Evolutionary conservation across 495 filamentous ascomycete species (phyloP).

Genomic region (Thozetella sp.): DNA sequence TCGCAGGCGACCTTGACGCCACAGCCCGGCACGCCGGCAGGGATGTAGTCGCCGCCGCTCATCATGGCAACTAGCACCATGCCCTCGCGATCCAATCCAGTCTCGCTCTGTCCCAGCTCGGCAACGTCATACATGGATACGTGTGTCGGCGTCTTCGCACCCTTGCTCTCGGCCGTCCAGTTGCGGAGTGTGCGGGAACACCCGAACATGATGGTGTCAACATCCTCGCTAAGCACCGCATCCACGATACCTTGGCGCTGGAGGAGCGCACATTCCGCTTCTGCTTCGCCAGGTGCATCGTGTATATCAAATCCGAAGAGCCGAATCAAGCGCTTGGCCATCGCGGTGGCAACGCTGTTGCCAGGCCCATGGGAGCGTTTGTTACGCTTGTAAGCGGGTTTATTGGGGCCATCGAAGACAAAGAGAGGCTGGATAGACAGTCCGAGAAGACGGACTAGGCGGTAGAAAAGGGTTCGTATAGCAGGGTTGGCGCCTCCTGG

Average conservation of each 20-base stretch:
- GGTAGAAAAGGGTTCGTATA: slow-evolving; percentile 89
- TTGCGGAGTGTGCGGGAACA: slow-evolving; percentile 76
- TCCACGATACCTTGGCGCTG: slow-evolving; percentile 87
- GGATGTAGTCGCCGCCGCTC: slow-evolving; percentile 94
- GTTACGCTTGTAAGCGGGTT: slow-evolving; percentile 89
- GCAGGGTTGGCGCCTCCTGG: slow-evolving; percentile 86
- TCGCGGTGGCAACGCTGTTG: slow-evolving; percentile 52
- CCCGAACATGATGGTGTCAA: slow-evolving; percentile 98
- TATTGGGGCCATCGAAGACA: slow-evolving; percentile 91
- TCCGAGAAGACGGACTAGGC: slow-evolving; percentile 79
- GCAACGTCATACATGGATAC: slow-evolving; percentile 73
- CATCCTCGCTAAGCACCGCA: slow-evolving; percentile 94
- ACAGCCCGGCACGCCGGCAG: slow-evolving; percentile 84
- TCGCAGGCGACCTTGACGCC: slow-evolving; percentile 87
- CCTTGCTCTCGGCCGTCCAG: slow-evolving; percentile 75
- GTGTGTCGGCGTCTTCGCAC: slow-evolving; percentile 76
- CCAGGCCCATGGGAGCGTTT: slow-evolving; percentile 55
- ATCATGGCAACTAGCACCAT: slow-evolving; percentile 96
- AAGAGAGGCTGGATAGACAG: slow-evolving; percentile 87
- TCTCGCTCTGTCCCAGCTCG: slow-evolving; percentile 49
- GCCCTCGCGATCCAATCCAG: slow-evolving; percentile 74
- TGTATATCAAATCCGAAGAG: slow-evolving; percentile 85
- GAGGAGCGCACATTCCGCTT: slow-evolving; percentile 91
- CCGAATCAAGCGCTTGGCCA: slow-evolving; percentile 78
- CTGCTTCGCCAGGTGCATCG: slow-evolving; percentile 91